These are phyloP conservation scores for Corchorus olitorius DNA, from an alignment of 345 rosid genomes.

Conservation along the genomic window DNA sequence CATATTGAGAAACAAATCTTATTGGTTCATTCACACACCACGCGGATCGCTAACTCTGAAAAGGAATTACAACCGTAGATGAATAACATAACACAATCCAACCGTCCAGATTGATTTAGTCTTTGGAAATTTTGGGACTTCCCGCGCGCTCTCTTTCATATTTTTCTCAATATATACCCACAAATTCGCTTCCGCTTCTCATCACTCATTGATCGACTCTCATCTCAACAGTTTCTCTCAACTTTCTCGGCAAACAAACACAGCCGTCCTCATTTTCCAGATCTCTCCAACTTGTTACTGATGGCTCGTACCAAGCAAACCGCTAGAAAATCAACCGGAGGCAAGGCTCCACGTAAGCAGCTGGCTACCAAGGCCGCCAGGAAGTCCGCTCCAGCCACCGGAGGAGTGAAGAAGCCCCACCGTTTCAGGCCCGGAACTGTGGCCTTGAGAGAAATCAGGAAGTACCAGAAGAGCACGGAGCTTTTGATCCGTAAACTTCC, in stretches of 20 bases:
- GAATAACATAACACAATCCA: not conserved
- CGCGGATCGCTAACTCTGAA: not conserved
- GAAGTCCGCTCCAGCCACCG: conserved; percentile 22
- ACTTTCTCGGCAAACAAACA: not conserved
- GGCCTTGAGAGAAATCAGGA: conserved; percentile 22
- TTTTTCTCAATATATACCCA: not conserved
- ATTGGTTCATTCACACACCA: not conserved
- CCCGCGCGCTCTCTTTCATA: not conserved
- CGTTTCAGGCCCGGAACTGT: conserved; percentile 25
- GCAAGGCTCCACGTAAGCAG: conserved; percentile 25
- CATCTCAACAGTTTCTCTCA: too few species aligned
- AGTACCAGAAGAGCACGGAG: conserved; percentile 27
- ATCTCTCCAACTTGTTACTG: not conserved
- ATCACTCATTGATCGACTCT: not conserved
- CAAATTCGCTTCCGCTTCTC: not conserved
- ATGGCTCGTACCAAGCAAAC: conserved; percentile 28
- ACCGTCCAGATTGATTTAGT: not conserved
- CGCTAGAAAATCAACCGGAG: conserved; percentile 24
- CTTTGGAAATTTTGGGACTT: not conserved
- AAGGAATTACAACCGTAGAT: not conserved
- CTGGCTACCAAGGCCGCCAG: conserved; percentile 22
- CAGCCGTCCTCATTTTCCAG: not conserved
- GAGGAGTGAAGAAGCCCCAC: conserved; percentile 27
- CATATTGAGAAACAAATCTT: not conserved
- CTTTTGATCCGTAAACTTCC: conserved; percentile 27